These are phyloP conservation scores for Lentinula aciculospora DNA, from an alignment of 768 basidiomycete genomes.

Conservation along the genomic window DNA sequence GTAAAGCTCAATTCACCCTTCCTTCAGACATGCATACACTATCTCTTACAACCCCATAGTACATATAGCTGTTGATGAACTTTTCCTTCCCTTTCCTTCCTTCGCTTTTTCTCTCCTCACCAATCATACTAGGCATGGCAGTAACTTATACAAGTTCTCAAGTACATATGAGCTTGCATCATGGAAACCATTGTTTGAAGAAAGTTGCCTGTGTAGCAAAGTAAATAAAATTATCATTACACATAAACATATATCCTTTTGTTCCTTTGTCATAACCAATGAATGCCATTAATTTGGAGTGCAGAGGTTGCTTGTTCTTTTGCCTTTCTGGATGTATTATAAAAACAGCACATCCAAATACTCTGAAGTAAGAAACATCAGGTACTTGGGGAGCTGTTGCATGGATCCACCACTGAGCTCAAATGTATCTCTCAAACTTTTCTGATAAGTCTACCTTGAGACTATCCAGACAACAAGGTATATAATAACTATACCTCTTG, in stretches of 20 bases:
- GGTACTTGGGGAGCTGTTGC: not conserved
- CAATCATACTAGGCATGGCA: too few species aligned
- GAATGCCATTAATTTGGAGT: not conserved
- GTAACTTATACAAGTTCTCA: too few species aligned
- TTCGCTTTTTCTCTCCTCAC: too few species aligned
- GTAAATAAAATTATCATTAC: not conserved
- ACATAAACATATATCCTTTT: not conserved
- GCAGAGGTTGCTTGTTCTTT: not conserved
- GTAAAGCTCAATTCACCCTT: too few species aligned
- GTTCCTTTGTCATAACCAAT: not conserved
- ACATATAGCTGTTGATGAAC: too few species aligned
- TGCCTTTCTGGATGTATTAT: not conserved
- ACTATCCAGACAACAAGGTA: not conserved
- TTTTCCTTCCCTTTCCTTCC: too few species aligned
- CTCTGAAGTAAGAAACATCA: too few species aligned
- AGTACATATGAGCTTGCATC: too few species aligned
- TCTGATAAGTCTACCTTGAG: not conserved
- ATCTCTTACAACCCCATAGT: too few species aligned
- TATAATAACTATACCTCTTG: constrained; percentile 17
- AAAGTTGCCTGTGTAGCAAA: not conserved
- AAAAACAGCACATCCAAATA: too few species aligned
- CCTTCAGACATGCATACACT: too few species aligned
- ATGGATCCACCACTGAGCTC: constrained; percentile 1
- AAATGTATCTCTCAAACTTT: not conserved
- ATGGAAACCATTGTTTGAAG: not conserved